Conservation (phyloP, 2,329 filamentous ascomycete genomes). For the Aspergillus fructus region DNA sequence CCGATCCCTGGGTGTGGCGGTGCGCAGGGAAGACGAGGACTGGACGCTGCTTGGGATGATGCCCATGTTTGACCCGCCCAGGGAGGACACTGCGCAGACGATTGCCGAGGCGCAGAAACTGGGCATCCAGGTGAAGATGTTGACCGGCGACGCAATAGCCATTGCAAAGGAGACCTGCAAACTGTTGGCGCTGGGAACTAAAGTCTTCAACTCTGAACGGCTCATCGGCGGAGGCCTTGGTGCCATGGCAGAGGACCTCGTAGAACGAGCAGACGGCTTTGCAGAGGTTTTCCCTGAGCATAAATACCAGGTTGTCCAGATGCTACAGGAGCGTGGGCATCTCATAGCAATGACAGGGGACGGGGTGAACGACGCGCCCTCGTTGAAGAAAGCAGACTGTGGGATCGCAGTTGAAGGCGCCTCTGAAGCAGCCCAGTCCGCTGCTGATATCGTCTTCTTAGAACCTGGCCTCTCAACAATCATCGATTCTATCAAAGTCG, state of each 20-base stretch:
- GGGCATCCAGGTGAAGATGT: constrained; percentile 76
- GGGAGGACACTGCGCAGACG: constrained; percentile 75
- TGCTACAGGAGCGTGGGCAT: constrained; percentile 71
- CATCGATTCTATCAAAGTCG: constrained; percentile 70
- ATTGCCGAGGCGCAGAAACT: constrained; percentile 73
- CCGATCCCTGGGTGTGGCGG: constrained; percentile 74
- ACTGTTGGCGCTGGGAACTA: constrained; percentile 74
- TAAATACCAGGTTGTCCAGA: constrained; percentile 74
- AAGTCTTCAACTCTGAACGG: constrained; percentile 78
- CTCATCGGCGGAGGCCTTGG: constrained; percentile 74
- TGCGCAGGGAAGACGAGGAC: constrained; percentile 71
- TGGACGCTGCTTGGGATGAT: constrained; percentile 75
- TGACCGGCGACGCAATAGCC: constrained; percentile 76
- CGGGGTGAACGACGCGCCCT: constrained; percentile 72
- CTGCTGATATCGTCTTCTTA: constrained; percentile 72
- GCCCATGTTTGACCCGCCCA: constrained; percentile 78
- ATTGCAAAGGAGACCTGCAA: constrained; percentile 82
- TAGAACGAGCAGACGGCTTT: constrained; percentile 72
- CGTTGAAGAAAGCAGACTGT: constrained; percentile 71
- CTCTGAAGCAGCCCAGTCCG: constrained; percentile 70
- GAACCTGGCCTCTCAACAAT: constrained; percentile 72
- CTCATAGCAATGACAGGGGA: constrained; percentile 75
- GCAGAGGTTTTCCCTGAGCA: constrained; percentile 74
- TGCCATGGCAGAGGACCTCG: constrained; percentile 71
- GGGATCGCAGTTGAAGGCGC: constrained; percentile 73